Evolutionary conservation across 1,284 basidiomycete species (phyloP), one percentile per base, ranked within the genome.

Genomic region (Irpex sp.): DNA sequence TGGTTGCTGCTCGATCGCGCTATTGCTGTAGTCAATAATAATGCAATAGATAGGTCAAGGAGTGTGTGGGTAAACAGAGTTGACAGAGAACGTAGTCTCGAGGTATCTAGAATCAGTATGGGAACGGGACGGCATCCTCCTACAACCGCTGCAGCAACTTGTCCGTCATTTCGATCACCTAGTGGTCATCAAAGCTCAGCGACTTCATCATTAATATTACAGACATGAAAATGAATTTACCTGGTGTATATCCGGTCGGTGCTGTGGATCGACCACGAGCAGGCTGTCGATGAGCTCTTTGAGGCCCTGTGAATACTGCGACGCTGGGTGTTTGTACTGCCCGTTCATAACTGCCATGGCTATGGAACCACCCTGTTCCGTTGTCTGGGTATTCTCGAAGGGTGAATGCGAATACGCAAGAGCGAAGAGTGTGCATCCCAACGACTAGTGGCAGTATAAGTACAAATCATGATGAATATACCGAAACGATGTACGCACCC

Each of bases 271-370:
- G 36, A 91, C 84, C 66, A 90, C 91, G 57, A 97, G 77, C 89
- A 93, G 92, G 60, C 79, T 80, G 73, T 96, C 91, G 63, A 98
- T 93, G 60, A 98, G 80, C 62, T 88, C 83, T 68, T 85, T 88
- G 62, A 97, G 76, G 4, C 88, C 89, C 70, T 93, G 87, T 15
- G 92, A 93, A 75, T 96, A 97, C 7, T 85, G 85, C 3, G 87
- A 91, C 62, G 77, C 79, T 1, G 94, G 94, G 69, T 97, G 94
- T 69, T 89, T 92, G 76, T 96, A 97, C 67, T 92, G 87, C 0
- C 93, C 96, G 66, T 91, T 93, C 69, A 96, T 81, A 54, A 96
- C 96, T 1, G 95, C 94, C 95, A 98, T 97, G 1, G 94, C 94
- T 72, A 97, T 94, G 56, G 92, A 94, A 13, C 93, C 92, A 51